Percentiles rank a stretch among this genome's conserved stretches.
Conservation (phyloP, 345 rosid species). For the Crucihimalaya himalaica region DNA sequence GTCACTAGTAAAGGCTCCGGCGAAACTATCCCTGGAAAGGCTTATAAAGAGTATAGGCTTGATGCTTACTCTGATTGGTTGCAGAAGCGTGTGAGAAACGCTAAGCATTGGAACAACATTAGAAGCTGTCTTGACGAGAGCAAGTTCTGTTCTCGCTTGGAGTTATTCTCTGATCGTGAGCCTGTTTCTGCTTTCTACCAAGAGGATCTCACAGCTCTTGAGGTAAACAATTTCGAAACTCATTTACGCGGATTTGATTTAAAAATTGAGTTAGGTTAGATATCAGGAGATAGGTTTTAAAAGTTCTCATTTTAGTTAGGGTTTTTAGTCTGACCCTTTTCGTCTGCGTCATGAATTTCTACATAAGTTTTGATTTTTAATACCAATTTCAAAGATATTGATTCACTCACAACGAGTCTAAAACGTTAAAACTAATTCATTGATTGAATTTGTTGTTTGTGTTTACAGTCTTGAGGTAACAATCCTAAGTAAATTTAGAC, state of each 20-base stretch:
- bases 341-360: background rate
- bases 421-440: too few relatives aligned
- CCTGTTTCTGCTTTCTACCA: conserved; percentile 33
- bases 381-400: too few relatives aligned
- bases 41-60: conserved; percentile 78
- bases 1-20: conserved; percentile 91
- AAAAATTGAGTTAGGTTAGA: background rate
- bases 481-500: too few relatives aligned
- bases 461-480: too few relatives aligned
- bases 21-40: conserved; percentile 50
- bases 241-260: background rate
- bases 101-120: conserved; percentile 69
- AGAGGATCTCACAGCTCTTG: conserved; percentile 49
- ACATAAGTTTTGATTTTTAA: too few relatives aligned
- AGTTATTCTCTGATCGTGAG: conserved; percentile 17
- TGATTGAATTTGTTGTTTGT: too few relatives aligned
- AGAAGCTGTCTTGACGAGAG: conserved; percentile 63
- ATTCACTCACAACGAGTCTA: too few relatives aligned
- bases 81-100: conserved; percentile 56
- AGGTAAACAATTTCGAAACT: conserved; percentile 46
- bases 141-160: conserved; percentile 50
- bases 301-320: background rate
- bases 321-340: background rate
- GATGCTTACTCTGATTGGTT: conserved; percentile 73
- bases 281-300: background rate